Conservation (phyloP, 768 basidiomycete species). For the Macrolepiota fuliginosa region DNA sequence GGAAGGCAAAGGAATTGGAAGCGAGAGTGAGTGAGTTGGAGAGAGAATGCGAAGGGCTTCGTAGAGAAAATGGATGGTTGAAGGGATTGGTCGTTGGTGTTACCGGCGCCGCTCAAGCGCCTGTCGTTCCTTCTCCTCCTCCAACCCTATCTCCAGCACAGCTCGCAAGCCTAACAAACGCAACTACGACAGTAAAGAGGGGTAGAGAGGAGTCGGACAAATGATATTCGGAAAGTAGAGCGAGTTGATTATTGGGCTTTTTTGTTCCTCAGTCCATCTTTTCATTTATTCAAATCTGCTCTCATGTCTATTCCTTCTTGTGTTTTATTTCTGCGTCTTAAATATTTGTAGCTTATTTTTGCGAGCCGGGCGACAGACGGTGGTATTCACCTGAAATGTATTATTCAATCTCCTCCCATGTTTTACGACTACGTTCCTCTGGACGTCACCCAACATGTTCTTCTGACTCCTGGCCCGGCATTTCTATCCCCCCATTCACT, state of each 20-base stretch:
- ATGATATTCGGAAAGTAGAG: neutral
- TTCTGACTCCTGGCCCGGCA: neutral
- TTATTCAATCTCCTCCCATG: neutral
- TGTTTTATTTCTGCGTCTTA: neutral
- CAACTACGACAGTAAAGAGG: constrained; percentile 27
- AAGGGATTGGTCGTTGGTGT: constrained; percentile 89
- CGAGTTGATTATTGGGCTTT: neutral
- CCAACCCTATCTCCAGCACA: constrained; percentile 20
- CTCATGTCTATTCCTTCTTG: neutral
- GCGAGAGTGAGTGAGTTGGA: constrained; percentile 77
- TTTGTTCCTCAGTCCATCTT: neutral
- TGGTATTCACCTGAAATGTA: neutral
- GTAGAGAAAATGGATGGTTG: constrained; percentile 90
- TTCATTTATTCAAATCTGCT: neutral
- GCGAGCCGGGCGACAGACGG: neutral
- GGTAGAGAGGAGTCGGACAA: constrained; percentile 27
- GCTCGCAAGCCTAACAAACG: constrained; percentile 2
- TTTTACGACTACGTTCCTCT: neutral
- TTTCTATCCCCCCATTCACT: neutral
- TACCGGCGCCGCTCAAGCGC: constrained; percentile 62
- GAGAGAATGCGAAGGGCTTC: constrained; percentile 84
- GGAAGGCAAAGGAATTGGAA: constrained; percentile 82
- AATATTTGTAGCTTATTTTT: neutral
- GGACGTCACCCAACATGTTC: neutral
- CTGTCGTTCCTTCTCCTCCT: constrained; percentile 23